A percentile compares a stretch with the other conserved stretches of the same genome.
phyloP scores from a whole-genome alignment of 1,139 yeast genomes.

The Lodderomyces elongisporus region DNA sequence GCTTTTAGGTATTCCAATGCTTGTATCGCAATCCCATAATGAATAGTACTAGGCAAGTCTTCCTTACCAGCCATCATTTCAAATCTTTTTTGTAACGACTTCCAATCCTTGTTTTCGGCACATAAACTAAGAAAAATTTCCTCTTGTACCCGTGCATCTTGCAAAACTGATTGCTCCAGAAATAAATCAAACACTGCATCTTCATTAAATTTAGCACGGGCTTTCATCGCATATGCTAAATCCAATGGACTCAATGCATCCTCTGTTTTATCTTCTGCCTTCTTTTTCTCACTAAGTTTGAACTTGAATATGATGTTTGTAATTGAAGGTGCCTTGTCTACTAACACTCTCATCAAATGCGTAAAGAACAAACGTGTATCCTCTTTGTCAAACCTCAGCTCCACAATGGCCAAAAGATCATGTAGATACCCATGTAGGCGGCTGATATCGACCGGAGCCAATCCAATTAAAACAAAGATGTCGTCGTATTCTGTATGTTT shows the following conservation, averaged over 20 bases:
- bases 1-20: constrained; percentile 60
- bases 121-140: constrained; percentile 44
- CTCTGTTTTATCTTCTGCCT: not conserved
- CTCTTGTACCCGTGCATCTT: constrained; percentile 29
- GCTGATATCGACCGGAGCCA: constrained; percentile 1
- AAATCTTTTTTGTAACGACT: constrained; percentile 54
- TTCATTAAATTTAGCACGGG: constrained; percentile 21
- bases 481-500: constrained; percentile 6
- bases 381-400: not conserved
- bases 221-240: constrained; percentile 27
- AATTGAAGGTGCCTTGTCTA: constrained; percentile 6
- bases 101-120: constrained; percentile 54
- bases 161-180: constrained; percentile 20
- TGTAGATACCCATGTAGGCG: constrained; percentile 1
- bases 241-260: constrained; percentile 17
- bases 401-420: constrained; percentile 5
- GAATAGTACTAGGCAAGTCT: constrained; percentile 49
- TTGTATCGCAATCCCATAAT: constrained; percentile 61
- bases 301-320: constrained; percentile 11
- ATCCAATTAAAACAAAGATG: constrained; percentile 7
- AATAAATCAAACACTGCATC: constrained; percentile 25
- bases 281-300: constrained; percentile 15
- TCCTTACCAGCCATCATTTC: constrained; percentile 58
- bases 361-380: constrained; percentile 6
- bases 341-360: constrained; percentile 7